phyloP scores from a whole-genome alignment of 2,329 filamentous ascomycete genomes.

The Fusarium nisikadoi region DNA sequence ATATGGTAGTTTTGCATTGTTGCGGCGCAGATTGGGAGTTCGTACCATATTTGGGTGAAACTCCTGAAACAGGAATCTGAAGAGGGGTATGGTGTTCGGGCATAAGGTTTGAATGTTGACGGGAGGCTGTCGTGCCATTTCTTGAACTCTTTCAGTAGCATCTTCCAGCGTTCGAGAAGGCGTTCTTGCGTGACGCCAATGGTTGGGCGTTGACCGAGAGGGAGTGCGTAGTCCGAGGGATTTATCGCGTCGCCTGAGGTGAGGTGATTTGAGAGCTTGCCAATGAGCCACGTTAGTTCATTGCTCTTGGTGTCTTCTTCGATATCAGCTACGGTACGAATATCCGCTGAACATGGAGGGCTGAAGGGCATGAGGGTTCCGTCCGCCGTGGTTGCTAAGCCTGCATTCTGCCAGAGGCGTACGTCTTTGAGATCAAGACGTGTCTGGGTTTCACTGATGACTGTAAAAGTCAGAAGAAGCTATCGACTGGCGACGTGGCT shows the following conservation, averaged over 20 bases:
- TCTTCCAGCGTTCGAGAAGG: conserved; percentile 30
- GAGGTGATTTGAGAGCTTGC: conserved; percentile 74
- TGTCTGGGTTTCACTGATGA: conserved; percentile 42
- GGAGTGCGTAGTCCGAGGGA: conserved; percentile 43
- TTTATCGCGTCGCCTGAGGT: conserved; percentile 63
- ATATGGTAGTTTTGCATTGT: conserved; percentile 75
- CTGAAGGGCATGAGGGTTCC: conserved; percentile 36
- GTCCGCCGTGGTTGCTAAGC: conserved; percentile 58
- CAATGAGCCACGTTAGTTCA: conserved; percentile 71
- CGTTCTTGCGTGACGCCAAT: conserved; percentile 39
- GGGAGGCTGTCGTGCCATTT: conserved; percentile 36
- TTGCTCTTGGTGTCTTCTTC: conserved; percentile 73
- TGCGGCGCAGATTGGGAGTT: conserved; percentile 70
- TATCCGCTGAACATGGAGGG: conserved; percentile 54
- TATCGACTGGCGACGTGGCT: accelerated
- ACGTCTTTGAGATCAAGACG: conserved; percentile 67
- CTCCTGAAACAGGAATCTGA: not conserved
- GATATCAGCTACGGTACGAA: conserved; percentile 60
- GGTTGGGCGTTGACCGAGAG: conserved; percentile 20
- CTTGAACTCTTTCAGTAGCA: conserved; percentile 24
- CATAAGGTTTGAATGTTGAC: conserved; percentile 21
- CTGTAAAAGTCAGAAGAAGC: not conserved
- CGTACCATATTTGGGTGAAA: conserved; percentile 70
- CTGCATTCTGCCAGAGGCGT: conserved; percentile 72
- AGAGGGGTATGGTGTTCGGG: conserved; percentile 9